Evolutionary conservation across 1,284 basidiomycete species (phyloP).

Genomic region (Trichosporon sp.): DNA sequence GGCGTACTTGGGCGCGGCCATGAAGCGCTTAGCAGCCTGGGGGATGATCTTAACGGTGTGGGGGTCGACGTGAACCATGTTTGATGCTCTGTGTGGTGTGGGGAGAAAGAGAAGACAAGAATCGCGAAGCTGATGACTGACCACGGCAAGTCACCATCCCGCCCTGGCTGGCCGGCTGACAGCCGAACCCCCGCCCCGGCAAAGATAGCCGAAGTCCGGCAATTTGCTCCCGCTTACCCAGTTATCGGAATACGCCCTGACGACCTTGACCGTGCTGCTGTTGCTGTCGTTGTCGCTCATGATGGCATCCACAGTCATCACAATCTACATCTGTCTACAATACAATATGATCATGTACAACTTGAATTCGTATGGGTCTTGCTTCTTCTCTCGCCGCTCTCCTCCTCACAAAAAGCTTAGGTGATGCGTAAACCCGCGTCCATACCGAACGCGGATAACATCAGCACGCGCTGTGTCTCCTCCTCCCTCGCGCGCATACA

Average conservation of each 20-base stretch:
- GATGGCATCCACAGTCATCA: slow-evolving; percentile 3
- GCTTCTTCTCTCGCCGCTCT: not conserved
- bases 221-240: not conserved
- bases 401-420: not conserved
- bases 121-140: not conserved
- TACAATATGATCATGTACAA: slow-evolving; percentile 19
- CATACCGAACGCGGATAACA: not conserved
- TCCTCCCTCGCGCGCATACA: slow-evolving; percentile 26
- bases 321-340: slow-evolving; percentile 19
- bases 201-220: slow-evolving; percentile 15
- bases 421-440: slow-evolving; percentile 14
- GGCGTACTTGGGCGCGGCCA: slow-evolving; percentile 46
- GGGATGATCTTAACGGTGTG: slow-evolving; percentile 35
- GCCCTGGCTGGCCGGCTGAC: not conserved
- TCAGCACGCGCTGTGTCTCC: slow-evolving; percentile 8
- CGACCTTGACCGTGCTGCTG: not conserved
- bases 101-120: not conserved
- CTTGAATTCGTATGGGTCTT: not conserved
- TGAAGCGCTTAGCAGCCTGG: slow-evolving; percentile 45
- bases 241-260: not conserved
- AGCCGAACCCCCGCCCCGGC: slow-evolving; percentile 9
- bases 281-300: not conserved
- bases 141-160: not conserved
- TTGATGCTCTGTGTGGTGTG: slow-evolving; percentile 11
- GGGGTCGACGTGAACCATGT: slow-evolving; percentile 35